phyloP scores from a whole-genome alignment of 2,329 filamentous ascomycete genomes.

The Arthrobotrys sphaeroides region DNA sequence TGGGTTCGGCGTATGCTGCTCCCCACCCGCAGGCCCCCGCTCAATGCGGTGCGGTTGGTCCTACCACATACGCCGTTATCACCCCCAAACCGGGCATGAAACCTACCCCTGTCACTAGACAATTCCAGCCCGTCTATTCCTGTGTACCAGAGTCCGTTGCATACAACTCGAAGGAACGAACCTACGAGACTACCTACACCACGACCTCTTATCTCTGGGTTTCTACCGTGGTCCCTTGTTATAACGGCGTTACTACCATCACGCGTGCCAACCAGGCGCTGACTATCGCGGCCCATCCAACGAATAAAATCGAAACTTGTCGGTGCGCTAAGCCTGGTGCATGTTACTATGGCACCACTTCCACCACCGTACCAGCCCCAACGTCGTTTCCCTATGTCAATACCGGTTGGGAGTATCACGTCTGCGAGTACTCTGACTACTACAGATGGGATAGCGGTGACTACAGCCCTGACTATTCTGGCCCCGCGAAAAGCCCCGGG shows the following conservation, averaged over 20 bases:
- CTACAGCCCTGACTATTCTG: constrained; percentile 32
- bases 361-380: constrained; percentile 20
- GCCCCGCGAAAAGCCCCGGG: background rate
- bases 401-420: constrained; percentile 41
- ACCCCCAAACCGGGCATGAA: constrained; percentile 25
- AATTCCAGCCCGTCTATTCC: constrained; percentile 38
- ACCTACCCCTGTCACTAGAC: constrained; percentile 29
- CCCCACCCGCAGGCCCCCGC: constrained; percentile 1
- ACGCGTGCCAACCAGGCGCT: constrained; percentile 13
- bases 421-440: constrained; percentile 35
- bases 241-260: constrained; percentile 22
- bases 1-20: constrained; percentile 20
- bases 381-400: constrained; percentile 43
- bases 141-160: constrained; percentile 27
- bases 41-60: background rate
- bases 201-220: constrained; percentile 36
- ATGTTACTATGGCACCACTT: constrained; percentile 36
- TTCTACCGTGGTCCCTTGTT: constrained; percentile 34
- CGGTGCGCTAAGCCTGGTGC: constrained; percentile 8
- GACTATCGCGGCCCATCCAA: constrained; percentile 39
- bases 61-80: constrained; percentile 16
- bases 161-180: constrained; percentile 23
- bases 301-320: constrained; percentile 40
- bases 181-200: constrained; percentile 27
- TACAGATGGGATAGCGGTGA: constrained; percentile 34